phyloP scores from a whole-genome alignment of 2,329 filamentous ascomycete species.

The Fusarium fujikuroi region DNA sequence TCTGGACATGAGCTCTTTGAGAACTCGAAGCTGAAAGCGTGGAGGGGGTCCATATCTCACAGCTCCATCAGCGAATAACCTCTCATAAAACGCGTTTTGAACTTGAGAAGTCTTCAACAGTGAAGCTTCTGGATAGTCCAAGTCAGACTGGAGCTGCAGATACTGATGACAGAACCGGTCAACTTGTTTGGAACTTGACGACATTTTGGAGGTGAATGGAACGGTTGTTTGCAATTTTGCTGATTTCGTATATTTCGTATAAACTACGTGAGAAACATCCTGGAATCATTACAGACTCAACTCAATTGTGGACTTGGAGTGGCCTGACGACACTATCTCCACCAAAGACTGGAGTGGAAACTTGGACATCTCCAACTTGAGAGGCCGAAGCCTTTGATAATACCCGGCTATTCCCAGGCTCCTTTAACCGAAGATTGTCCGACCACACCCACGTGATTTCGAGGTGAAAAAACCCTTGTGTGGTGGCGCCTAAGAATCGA shows the following conservation, averaged over 20 bases:
- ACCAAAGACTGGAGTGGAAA: constrained; percentile 36
- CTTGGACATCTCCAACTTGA: constrained; percentile 20
- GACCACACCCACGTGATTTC: constrained; percentile 28
- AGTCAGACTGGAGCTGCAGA: constrained; percentile 74
- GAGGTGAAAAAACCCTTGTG: constrained; percentile 15
- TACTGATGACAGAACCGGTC: constrained; percentile 77
- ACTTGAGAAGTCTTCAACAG: constrained; percentile 68
- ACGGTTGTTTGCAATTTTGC: neutral
- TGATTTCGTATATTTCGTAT: constrained; percentile 3
- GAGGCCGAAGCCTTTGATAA: constrained; percentile 1
- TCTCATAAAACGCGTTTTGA: constrained; percentile 73
- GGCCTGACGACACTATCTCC: constrained; percentile 32
- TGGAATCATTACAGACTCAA: constrained; percentile 13
- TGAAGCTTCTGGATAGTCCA: constrained; percentile 71
- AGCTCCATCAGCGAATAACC: constrained; percentile 71
- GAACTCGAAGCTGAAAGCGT: constrained; percentile 74
- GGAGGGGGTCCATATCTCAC: constrained; percentile 69
- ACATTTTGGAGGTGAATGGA: constrained; percentile 14
- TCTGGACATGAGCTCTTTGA: constrained; percentile 76
- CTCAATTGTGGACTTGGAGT: constrained; percentile 26
- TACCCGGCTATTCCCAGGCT: constrained; percentile 3
- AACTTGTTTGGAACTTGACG: constrained; percentile 42
- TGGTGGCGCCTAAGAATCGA: constrained; percentile 19
- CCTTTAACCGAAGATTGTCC: constrained; percentile 27
- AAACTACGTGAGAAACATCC: constrained; percentile 16